Conservation (phyloP, 345 rosid species). For the Sonneratia caseolaris region DNA sequence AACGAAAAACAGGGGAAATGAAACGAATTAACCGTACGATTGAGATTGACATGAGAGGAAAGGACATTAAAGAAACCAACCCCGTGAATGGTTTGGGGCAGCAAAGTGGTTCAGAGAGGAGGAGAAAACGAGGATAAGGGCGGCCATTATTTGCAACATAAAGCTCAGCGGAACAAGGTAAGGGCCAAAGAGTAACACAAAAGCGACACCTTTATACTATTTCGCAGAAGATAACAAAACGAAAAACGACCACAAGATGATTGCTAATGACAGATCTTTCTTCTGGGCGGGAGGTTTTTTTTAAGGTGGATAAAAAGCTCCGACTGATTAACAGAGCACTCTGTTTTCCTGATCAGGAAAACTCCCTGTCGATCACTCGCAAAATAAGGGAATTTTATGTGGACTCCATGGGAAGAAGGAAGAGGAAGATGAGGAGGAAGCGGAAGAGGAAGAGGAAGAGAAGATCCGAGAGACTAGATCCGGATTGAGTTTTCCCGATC, state of each 20-base stretch:
- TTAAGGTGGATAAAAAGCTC: no score
- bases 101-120: background rate
- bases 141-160: background rate
- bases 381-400: background rate
- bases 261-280: background rate
- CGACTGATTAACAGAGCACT: background rate
- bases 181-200: background rate
- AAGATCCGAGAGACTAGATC: background rate
- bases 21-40: background rate
- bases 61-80: background rate
- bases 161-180: background rate
- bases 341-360: background rate
- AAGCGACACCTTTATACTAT: background rate
- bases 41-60: background rate
- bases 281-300: background rate
- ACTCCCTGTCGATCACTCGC: background rate
- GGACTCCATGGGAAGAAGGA: background rate
- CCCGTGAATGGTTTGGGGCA: background rate
- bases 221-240: constrained; percentile 4
- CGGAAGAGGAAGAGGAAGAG: background rate
- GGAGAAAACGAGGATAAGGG: constrained; percentile 8
- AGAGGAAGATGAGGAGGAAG: no score
- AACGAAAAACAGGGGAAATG: no score
- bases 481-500: constrained; percentile 1
- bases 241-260: background rate